phyloP scores from a whole-genome alignment of 73 alveolate species.

The Stentor coeruleus region DNA sequence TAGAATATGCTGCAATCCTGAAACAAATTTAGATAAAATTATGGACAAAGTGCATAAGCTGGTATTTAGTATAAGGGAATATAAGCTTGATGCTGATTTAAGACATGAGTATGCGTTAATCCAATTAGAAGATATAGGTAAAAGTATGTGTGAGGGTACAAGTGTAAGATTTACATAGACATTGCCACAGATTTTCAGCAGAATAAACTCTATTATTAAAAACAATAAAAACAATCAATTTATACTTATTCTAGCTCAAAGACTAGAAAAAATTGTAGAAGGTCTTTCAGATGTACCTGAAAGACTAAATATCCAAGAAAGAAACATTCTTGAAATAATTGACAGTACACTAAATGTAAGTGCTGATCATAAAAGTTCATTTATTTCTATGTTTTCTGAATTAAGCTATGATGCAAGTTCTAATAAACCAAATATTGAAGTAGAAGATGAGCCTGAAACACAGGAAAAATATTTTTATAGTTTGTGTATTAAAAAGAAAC shows the following conservation, averaged over 20 bases:
- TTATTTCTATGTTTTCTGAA: background rate
- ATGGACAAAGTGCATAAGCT: background rate
- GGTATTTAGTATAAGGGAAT: background rate
- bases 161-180: background rate
- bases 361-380: background rate
- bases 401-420: background rate
- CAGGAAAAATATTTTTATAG: background rate
- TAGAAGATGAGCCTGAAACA: background rate
- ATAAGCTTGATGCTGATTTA: background rate
- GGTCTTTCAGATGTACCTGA: background rate
- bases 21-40: background rate
- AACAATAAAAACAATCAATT: too few relatives aligned
- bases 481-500: background rate
- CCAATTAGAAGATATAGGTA: background rate
- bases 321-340: background rate
- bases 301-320: background rate
- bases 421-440: background rate
- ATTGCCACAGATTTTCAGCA: background rate
- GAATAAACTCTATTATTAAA: too few relatives aligned
- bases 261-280: background rate
- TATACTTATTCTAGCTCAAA: background rate
- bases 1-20: constrained; percentile 7
- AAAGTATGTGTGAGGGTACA: background rate
- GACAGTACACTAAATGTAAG: background rate
- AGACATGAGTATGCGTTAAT: background rate